Conservation (phyloP, 2,329 filamentous ascomycete genomes). For the Macrophomina tecta region DNA sequence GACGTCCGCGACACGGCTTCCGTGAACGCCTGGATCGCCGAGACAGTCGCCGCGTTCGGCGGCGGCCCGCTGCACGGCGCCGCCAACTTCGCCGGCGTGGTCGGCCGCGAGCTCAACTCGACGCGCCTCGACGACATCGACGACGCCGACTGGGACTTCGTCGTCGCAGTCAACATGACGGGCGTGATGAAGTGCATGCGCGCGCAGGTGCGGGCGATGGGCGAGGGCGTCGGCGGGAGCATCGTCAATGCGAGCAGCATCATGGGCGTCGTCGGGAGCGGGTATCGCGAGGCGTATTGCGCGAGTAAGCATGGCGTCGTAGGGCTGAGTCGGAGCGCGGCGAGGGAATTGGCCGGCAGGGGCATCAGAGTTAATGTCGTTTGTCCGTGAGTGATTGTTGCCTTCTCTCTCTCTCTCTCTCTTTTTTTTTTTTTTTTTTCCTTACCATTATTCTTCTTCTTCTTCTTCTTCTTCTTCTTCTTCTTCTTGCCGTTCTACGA, state of each 20-base stretch:
- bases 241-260: constrained; percentile 58
- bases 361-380: constrained; percentile 43
- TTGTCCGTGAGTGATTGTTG: constrained; percentile 39
- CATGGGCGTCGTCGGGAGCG: constrained; percentile 55
- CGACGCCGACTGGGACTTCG: constrained; percentile 47
- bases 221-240: constrained; percentile 32
- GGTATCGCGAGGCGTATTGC: constrained; percentile 42
- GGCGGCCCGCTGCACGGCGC: constrained; percentile 58
- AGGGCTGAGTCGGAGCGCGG: constrained; percentile 47
- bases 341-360: constrained; percentile 47
- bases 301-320: constrained; percentile 51
- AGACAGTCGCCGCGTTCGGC: constrained; percentile 53
- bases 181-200: constrained; percentile 48
- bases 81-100: constrained; percentile 60
- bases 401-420: not conserved
- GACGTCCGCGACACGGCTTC: constrained; percentile 56
- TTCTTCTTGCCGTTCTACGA: too few species aligned
- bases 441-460: not conserved
- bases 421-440: not conserved
- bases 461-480: too few species aligned
- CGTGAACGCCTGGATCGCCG: constrained; percentile 60
- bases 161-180: constrained; percentile 46
- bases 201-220: constrained; percentile 46
- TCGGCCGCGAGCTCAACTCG: constrained; percentile 38
- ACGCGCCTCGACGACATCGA: constrained; percentile 38